Conservation (phyloP, 805 yeast genomes). For the Komagataella populi region DNA sequence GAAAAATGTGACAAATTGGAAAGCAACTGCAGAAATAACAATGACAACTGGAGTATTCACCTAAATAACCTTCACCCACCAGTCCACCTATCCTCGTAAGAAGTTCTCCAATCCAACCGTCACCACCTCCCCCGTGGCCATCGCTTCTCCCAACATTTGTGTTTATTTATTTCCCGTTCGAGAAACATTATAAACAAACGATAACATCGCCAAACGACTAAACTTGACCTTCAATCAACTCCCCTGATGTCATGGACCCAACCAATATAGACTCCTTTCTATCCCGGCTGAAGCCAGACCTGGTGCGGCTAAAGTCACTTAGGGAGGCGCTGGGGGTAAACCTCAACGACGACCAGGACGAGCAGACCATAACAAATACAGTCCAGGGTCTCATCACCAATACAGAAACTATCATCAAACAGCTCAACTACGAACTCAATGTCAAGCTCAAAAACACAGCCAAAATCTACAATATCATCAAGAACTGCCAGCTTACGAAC, state of each 20-base stretch:
- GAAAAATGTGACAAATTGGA: too few relatives aligned
- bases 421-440: background rate
- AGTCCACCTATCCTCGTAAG: too few relatives aligned
- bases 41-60: too few relatives aligned
- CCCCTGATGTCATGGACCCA: background rate
- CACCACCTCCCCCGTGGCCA: background rate
- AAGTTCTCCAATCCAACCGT: background rate
- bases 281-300: background rate
- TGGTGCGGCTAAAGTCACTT: background rate
- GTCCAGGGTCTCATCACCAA: background rate
- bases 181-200: background rate
- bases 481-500: background rate
- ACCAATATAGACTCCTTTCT: background rate
- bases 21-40: too few relatives aligned
- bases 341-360: background rate
- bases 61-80: too few relatives aligned
- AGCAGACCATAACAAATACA: background rate
- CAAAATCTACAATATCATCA: background rate
- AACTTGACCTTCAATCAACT: background rate
- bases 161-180: background rate
- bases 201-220: background rate
- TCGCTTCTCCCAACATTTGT: background rate
- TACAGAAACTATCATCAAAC: background rate
- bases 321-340: background rate
- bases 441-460: background rate